Conservation (phyloP, 495 filamentous ascomycete species). For the Neurospora sublineolata region DNA sequence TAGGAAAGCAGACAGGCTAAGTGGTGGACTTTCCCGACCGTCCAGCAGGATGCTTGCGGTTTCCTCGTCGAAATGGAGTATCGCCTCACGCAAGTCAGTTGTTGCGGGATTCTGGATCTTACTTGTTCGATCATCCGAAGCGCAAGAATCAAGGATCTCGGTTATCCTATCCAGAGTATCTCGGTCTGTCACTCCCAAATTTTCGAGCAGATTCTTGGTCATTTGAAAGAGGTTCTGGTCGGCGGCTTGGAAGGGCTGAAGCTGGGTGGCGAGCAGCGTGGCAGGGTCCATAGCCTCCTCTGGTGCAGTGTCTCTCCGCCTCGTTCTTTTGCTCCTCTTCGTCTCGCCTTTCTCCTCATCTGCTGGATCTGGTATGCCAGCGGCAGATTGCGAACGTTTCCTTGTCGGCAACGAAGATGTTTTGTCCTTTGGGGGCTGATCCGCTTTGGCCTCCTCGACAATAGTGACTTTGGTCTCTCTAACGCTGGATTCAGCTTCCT, state of each 20-base stretch:
- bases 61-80: slow-evolving; percentile 32
- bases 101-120: slow-evolving; percentile 30
- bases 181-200: slow-evolving; percentile 48
- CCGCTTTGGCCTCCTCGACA: not conserved
- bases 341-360: slow-evolving; percentile 51
- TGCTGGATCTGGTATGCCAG: slow-evolving; percentile 42
- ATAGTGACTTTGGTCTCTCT: not conserved
- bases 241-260: slow-evolving; percentile 54
- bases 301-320: slow-evolving; percentile 63
- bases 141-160: slow-evolving; percentile 42
- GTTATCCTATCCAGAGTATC: slow-evolving; percentile 38
- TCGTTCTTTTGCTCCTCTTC: slow-evolving; percentile 71
- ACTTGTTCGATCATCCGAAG: slow-evolving; percentile 30
- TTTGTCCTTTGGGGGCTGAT: slow-evolving; percentile 22
- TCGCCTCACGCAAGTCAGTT: slow-evolving; percentile 29
- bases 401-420: slow-evolving; percentile 28
- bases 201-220: slow-evolving; percentile 52
- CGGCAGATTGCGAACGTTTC: slow-evolving; percentile 55
- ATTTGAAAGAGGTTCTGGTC: slow-evolving; percentile 69
- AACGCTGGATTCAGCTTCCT: not conserved
- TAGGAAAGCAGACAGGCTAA: slow-evolving; percentile 58
- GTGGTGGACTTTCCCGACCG: slow-evolving; percentile 29
- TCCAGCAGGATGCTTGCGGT: slow-evolving; percentile 29
- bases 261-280: slow-evolving; percentile 59
- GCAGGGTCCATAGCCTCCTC: slow-evolving; percentile 59